Evolutionary conservation across 495 filamentous ascomycete genomes (phyloP), one percentile per base, ranked within the genome.

Genomic region (Aspergillus leporis): DNA sequence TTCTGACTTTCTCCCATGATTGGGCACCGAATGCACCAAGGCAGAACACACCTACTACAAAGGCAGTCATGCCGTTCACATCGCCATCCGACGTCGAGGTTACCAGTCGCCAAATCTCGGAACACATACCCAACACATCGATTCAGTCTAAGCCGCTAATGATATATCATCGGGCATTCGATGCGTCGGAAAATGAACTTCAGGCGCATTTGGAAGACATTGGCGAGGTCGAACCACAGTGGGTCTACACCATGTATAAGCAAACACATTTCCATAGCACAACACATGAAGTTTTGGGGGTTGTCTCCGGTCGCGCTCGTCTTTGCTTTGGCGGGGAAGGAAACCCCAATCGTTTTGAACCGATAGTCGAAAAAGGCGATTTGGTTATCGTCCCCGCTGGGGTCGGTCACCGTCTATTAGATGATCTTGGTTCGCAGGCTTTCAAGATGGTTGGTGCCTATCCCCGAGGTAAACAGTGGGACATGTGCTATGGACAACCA

Each of bases 401-500:
- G 1, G 85, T 90, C 9, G 80, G 74, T 12, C 85, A 90, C 76
- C 72, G 84, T 19, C 71, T 90, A 43, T 66, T 89, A 28, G 73
- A 83, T 52, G 84, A 90, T 65, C 49, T 81, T 28, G 73, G 73
- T 25, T 70, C 59, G 13, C 57, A 66, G 28, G n/a, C 48, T 4
- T 90, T 91, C 67, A 70, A 77, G 59, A 90, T 90, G 85, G 81
- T 91, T 7, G 87, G 86, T 12, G 79, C 77, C 48, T 90, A 90
- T 76, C 85, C 84, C 9, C 71, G 57, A 41, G 78, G 77, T 2
- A 81, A 78, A 50, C 64, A 71, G 28, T 89, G 84, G 83, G 85
- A 88, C 68, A 88, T 90, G 85, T 90, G 86, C 60, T 90, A 88
- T 73, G 86, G 87, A 22, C 71, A 71, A 56, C 53, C 62, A 16